Evolutionary conservation across 23 red algal genomes (phyloP).

Genomic region (Gracilariopsis chorda): DNA sequence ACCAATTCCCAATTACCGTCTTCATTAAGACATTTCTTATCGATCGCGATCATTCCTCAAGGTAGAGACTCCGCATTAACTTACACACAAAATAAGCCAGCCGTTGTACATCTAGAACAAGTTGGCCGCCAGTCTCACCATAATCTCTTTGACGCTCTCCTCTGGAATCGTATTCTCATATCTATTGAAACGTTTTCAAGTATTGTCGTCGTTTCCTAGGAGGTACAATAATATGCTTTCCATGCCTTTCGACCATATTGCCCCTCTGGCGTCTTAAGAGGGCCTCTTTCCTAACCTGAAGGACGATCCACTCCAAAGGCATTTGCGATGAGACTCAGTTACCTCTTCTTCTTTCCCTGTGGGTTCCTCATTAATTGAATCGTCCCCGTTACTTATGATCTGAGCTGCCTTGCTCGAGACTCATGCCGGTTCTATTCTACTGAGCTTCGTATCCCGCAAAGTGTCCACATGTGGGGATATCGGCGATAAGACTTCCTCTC

Average conservation of each 20-base stretch:
- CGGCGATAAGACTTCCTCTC: not conserved
- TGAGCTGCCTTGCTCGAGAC: not conserved
- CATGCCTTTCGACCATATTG: not conserved
- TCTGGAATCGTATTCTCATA: too few relatives aligned
- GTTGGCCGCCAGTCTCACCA: too few relatives aligned
- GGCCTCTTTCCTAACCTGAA: not conserved
- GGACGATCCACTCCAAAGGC: not conserved
- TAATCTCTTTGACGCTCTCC: too few relatives aligned
- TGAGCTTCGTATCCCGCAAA: not conserved
- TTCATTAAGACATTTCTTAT: too few relatives aligned
- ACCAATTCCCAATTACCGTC: too few relatives aligned
- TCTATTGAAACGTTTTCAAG: too few relatives aligned
- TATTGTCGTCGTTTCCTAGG: constrained; percentile 12
- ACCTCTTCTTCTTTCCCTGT: not conserved
- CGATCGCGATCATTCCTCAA: too few relatives aligned
- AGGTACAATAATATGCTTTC: not conserved
- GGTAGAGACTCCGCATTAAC: too few relatives aligned
- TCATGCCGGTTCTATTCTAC: not conserved
- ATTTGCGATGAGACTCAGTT: constrained; percentile 6
- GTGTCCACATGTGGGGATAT: constrained; percentile 16
- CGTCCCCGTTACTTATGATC: too few relatives aligned
- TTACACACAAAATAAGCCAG: too few relatives aligned
- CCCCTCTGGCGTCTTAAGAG: not conserved
- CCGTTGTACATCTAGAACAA: too few relatives aligned
- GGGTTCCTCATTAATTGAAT: too few relatives aligned